These are phyloP conservation scores for Cercophora scortea DNA, from an alignment of 495 filamentous ascomycete species.

Conservation along the genomic window DNA sequence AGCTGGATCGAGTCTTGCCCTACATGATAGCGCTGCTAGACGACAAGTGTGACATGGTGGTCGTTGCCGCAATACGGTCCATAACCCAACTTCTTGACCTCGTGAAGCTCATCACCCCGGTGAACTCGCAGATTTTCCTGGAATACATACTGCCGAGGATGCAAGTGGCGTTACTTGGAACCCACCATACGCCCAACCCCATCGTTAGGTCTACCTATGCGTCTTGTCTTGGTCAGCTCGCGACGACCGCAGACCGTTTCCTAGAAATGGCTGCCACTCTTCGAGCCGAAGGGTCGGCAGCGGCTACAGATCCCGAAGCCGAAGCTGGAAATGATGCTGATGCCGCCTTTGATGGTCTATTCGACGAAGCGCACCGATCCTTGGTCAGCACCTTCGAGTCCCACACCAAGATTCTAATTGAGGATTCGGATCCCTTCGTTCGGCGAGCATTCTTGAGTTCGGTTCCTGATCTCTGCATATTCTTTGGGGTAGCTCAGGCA, in stretches of 20 bases:
- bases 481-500: slow-evolving; percentile 81
- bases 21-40: slow-evolving; percentile 75
- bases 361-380: slow-evolving; percentile 72
- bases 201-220: slow-evolving; percentile 85
- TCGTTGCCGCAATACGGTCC: slow-evolving; percentile 73
- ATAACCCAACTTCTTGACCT: slow-evolving; percentile 83
- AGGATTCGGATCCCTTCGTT: slow-evolving; percentile 81
- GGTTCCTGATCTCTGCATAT: slow-evolving; percentile 86
- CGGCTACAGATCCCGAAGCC: slow-evolving; percentile 68
- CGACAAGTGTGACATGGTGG: slow-evolving; percentile 75
- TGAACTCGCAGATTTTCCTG: slow-evolving; percentile 91
- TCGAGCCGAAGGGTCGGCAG: slow-evolving; percentile 73
- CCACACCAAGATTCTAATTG: slow-evolving; percentile 83
- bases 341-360: slow-evolving; percentile 66
- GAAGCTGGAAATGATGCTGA: slow-evolving; percentile 58
- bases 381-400: slow-evolving; percentile 72
- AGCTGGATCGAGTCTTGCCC: slow-evolving; percentile 87
- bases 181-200: slow-evolving; percentile 51
- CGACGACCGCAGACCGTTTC: slow-evolving; percentile 79
- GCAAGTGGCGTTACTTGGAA: slow-evolving; percentile 56
- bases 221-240: slow-evolving; percentile 82
- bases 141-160: slow-evolving; percentile 89
- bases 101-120: slow-evolving; percentile 79
- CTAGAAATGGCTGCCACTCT: slow-evolving; percentile 87
- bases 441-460: slow-evolving; percentile 89